Base-by-base conservation (phyloP, 1,139 yeast genomes). In the Martiniozyma asiatica region DNA sequence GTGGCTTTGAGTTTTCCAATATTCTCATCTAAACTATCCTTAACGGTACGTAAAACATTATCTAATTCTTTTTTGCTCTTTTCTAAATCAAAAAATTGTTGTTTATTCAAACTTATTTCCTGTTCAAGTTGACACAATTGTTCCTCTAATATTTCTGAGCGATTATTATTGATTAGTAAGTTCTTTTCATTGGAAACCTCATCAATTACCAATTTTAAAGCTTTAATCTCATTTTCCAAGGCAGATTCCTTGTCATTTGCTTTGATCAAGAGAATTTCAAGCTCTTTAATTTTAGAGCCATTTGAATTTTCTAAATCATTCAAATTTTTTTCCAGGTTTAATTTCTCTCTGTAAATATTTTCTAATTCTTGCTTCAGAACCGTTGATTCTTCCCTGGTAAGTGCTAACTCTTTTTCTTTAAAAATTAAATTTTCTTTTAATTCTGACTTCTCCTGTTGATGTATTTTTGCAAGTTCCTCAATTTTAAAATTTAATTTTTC, bases 401-500 rank as follows among this genome's bases (percentile, higher is more conserved):
- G 8, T 6, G 28, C 17, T 30, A 40, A 7, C 16, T 24, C 20
- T 25, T 33, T n/a, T 27, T 40, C 5, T 10, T 19, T 14, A 24
- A 19, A 14, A 30, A 7, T 19, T 12, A 24, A 14, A 17, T 14
- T 14, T 8, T 11, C 8, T 10, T 25, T 17, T n/a, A 30, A 8
- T 8, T 16, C 13, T 5, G n/a, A 12, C 2, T 25, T 8, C 15
- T 44, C 37, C 1, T 6, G 12, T 14, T 29, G 20, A 9, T 37
- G 6, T 11, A 22, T 10, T 2, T 14, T 10, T 12, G 24, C 35
- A 8, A 37, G 12, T 10, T 24, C 26, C 7, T 34, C 33, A 14
- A 45, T 22, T 27, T 36, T 40, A 7, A 21, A 23, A 15, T 31
- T 36, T 13, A 47, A 32, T 27, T 47, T 44, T 8, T 35, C 16